A percentile compares a stretch with the other conserved stretches of the same genome.
These are phyloP conservation scores for Sedum album DNA, from an alignment of 164 flowering plant genomes.

Conservation along the genomic window DNA sequence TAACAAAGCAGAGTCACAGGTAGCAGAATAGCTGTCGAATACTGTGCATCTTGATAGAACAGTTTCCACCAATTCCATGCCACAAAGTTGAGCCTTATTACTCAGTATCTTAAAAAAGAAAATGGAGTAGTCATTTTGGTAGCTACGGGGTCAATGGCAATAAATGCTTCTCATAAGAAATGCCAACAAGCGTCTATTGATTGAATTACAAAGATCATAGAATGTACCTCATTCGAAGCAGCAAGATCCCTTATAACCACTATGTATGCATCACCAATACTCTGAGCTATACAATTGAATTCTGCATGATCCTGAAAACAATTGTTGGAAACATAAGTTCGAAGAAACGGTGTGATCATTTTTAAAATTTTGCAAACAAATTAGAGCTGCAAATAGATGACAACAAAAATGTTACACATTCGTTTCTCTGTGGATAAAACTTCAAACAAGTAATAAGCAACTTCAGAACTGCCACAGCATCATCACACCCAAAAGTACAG, in stretches of 20 bases:
- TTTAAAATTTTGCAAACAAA: neutral
- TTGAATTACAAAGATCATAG: neutral
- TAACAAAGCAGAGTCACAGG: constrained; percentile 42
- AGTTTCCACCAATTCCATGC: constrained; percentile 47
- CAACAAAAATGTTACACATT: constrained; percentile 45
- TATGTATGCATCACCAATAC: constrained; percentile 47
- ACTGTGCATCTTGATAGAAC: constrained; percentile 36
- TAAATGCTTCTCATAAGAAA: neutral
- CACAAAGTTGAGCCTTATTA: constrained; percentile 43
- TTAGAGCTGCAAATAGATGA: neutral
- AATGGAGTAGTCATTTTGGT: neutral
- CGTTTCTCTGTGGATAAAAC: constrained; percentile 31
- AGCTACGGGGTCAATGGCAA: neutral
- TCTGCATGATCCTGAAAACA: constrained; percentile 42
- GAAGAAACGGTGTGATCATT: neutral
- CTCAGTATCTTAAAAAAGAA: constrained; percentile 27
- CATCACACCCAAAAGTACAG: constrained; percentile 52
- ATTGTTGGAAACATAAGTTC: neutral
- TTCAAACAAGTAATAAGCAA: constrained; percentile 37
- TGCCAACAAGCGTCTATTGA: neutral
- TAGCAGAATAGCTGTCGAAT: constrained; percentile 22
- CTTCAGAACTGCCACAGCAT: constrained; percentile 41
- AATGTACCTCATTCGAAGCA: constrained; percentile 42
- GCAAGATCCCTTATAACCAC: constrained; percentile 45
- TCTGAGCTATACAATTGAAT: constrained; percentile 31